These are phyloP conservation scores for Suillus lakei DNA, from an alignment of 768 basidiomycete species.

Conservation along the genomic window DNA sequence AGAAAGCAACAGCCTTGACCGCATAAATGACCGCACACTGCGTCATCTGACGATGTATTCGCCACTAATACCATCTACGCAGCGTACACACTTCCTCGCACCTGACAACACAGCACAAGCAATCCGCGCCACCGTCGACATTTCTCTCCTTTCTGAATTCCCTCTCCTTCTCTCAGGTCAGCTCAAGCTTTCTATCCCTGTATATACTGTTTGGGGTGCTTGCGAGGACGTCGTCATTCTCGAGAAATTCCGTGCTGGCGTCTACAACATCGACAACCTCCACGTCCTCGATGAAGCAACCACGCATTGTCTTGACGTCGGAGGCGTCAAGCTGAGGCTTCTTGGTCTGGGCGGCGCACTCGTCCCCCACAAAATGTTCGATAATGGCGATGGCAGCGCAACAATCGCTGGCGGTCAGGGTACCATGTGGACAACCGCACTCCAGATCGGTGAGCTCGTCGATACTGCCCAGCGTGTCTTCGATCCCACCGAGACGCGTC, in stretches of 20 bases:
- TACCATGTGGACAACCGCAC: conserved; percentile 98
- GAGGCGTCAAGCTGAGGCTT: conserved; percentile 90
- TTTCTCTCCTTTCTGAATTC: conserved; percentile 90
- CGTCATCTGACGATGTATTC: conserved; percentile 97
- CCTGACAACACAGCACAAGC: conserved; percentile 68
- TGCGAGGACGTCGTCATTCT: conserved; percentile 94
- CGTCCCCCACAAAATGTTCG: conserved; percentile 93
- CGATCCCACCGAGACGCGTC: conserved; percentile 91
- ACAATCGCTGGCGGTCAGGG: conserved; percentile 99
- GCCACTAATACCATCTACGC: conserved; percentile 84
- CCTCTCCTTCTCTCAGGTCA: conserved; percentile 89
- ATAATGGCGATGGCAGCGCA: conserved; percentile 90
- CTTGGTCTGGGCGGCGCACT: conserved; percentile 97
- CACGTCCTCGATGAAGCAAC: conserved; percentile 94
- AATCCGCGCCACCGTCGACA: conserved; percentile 76
- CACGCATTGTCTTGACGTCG: conserved; percentile 89
- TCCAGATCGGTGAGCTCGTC: conserved; percentile 97
- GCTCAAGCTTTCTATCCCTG: conserved; percentile 89
- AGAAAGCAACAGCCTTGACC: conserved; percentile 81
- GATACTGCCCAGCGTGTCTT: conserved; percentile 96
- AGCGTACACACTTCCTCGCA: conserved; percentile 77
- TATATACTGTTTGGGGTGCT: conserved; percentile 96
- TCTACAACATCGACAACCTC: conserved; percentile 87
- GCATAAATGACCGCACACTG: conserved; percentile 95
- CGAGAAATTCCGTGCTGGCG: conserved; percentile 88